Evolutionary conservation across 2,329 filamentous ascomycete species (phyloP), one percentile per base, ranked within the genome.

Genomic region (Fusarium sp.): DNA sequence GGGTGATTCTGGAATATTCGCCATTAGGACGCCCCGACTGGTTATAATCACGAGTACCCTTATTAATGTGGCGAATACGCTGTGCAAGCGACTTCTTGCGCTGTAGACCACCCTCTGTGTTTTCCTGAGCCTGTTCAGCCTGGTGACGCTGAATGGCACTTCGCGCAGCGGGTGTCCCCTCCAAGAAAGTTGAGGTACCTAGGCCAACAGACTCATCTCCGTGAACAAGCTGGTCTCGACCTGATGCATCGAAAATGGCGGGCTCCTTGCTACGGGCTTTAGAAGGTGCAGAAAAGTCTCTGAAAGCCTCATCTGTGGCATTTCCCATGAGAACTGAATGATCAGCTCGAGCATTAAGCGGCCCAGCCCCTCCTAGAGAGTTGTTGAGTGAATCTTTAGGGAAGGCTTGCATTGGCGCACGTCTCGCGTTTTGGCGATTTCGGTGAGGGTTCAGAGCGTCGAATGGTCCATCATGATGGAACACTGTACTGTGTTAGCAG

Each of bases 391-490:
- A 98, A 76, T 93, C 94, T 77, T 94, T 93, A 27, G 96, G 94
- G 82, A 98, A 99, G 4, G 96, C 96, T 80, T 97, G 92, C 94
- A 99, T 98, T 1, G 96, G 96, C 11, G 96, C 94, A 60, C 93
- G 91, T 67, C 91, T 90, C 77, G 92, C 91, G 76, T 91, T 93
- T 79, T 93, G 93, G 64, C 93, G 91, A 82, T 98, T 99, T 72
- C 96, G 93, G 80, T 97, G 93, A 8, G 96, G 94, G 81, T 97
- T 97, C 80, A 96, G 93, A 25, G 96, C 96, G 82, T 99, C 96
- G 77, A 98, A 99, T 8, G 96, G 96, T 2, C 96, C 96, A 78
- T 98, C 96, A 79, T 99, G 96, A 78, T 99, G 96, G 83, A 98
- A 97, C 75, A 97, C 94, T 97, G 13, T n/a, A 52, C n/a, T 65